Evolutionary conservation across 768 basidiomycete species (phyloP), one percentile per base, ranked within the genome.

Genomic region (Boletellus ananas): DNA sequence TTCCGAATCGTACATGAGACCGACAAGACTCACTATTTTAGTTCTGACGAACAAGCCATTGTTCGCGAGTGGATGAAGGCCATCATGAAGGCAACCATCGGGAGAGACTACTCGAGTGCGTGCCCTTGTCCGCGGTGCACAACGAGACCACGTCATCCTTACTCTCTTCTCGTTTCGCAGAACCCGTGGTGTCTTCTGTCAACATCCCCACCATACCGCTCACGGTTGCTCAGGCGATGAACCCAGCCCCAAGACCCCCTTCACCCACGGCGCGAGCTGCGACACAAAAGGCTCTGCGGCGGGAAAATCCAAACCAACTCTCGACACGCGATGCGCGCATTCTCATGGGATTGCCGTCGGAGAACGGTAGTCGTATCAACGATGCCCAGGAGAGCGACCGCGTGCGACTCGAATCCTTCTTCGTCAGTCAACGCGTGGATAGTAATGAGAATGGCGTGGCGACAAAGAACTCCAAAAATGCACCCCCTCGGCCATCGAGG

Each of bases 21-120:
- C 7, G 89, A 92, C 66, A 90, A 87, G 71, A 76, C 87, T 1
- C 93, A 98, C 66, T 91, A 70, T 63, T 99, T 99, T 71, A 91
- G 90, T 55, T 92, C 91, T 0, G 88, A 93, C 20, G 94, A 97
- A 62, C 90, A 92, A 68, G 61, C 72, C 1, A 70, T 82, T 34
- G 79, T 96, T 42, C 83, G 96, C n/a, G 92, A 92, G 57, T 98
- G 96, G 95, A 98, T 98, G 96, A 99, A 98, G 73, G 92, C 94
- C 8, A 82, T 99, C 58, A 97, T 98, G 92, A 99, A 98, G 67
- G 92, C 95, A 3, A 97, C 95, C 12, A 99, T 99, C 58, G 86
- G 82, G 9, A 76, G 96, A 49, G 96, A 98, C 66, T 97, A 94
- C 64, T 79, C 86, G 9, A 87, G 93, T 94, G 60, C 34, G 86